A percentile compares a stretch with the other conserved stretches of the same genome.
These are phyloP conservation scores for Cladophialophora yegresii DNA, from an alignment of 2,329 filamentous ascomycete species.

Conservation along the genomic window DNA sequence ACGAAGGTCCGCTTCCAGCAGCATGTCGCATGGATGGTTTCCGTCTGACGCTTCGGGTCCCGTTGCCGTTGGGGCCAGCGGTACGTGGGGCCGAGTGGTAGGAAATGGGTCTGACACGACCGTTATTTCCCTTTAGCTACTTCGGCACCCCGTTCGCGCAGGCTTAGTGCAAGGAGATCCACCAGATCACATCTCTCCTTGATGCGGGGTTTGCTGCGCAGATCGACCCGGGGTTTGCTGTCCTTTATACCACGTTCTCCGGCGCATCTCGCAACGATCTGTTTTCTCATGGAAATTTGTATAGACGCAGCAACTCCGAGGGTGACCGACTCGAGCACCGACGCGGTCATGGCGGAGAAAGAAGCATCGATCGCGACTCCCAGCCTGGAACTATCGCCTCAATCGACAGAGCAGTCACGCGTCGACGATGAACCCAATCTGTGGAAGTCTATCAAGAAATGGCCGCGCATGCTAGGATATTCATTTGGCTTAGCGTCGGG, in stretches of 20 bases:
- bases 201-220: neutral
- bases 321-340: neutral
- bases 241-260: neutral
- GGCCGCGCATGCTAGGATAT: conserved; percentile 27
- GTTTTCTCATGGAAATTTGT: neutral
- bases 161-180: neutral
- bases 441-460: conserved; percentile 26
- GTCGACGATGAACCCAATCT: conserved; percentile 20
- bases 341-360: conserved; percentile 9
- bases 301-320: neutral
- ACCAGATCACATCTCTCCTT: neutral
- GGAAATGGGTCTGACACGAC: neutral
- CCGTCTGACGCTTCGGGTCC: neutral
- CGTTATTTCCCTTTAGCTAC: neutral
- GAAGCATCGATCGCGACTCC: neutral
- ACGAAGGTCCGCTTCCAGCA: neutral
- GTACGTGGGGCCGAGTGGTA: too few species aligned
- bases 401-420: conserved; percentile 6
- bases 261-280: neutral
- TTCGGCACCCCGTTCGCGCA: neutral
- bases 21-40: neutral
- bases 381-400: conserved; percentile 8
- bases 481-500: conserved; percentile 25
- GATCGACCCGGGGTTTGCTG: neutral
- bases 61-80: too few species aligned